phyloP scores from a whole-genome alignment of 192 early-diverging fungal genomes.

The Coemansia sp. region DNA sequence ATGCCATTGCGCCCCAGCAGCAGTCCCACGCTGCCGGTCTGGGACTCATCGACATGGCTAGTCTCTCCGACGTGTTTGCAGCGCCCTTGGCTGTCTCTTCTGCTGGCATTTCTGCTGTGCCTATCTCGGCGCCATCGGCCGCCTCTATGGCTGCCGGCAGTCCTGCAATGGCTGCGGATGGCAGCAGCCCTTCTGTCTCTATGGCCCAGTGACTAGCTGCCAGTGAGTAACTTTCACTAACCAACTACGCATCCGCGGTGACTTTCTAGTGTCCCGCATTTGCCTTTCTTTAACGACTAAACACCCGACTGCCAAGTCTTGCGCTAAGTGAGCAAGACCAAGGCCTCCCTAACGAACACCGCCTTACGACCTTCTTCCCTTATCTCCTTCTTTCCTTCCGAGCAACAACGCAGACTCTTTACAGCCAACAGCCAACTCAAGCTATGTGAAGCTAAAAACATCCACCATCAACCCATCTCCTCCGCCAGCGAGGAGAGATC shows the following conservation, averaged over 20 bases:
- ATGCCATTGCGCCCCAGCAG: neutral
- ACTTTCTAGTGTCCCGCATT: too few species aligned
- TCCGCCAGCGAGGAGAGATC: too few species aligned
- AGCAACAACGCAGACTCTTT: too few species aligned
- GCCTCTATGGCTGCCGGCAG: neutral
- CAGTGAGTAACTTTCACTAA: too few species aligned
- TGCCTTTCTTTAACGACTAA: neutral
- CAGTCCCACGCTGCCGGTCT: slow-evolving; percentile 11
- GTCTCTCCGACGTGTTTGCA: slow-evolving; percentile 36
- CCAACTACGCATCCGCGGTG: too few species aligned
- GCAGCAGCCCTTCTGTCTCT: neutral
- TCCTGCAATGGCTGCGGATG: neutral
- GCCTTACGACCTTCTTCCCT: neutral
- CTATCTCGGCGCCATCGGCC: slow-evolving; percentile 14
- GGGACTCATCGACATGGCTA: slow-evolving; percentile 38
- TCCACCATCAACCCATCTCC: too few species aligned
- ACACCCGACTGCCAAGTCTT: neutral
- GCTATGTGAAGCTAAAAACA: too few species aligned
- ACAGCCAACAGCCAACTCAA: too few species aligned
- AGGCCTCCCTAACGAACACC: neutral
- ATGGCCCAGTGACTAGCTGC: neutral
- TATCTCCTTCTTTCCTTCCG: neutral
- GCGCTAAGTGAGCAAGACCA: neutral
- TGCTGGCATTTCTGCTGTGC: slow-evolving; percentile 9
- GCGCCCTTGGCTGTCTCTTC: slow-evolving; percentile 8